Conservation (phyloP, 768 basidiomycete species). For the Tricholoma flavovirens region DNA sequence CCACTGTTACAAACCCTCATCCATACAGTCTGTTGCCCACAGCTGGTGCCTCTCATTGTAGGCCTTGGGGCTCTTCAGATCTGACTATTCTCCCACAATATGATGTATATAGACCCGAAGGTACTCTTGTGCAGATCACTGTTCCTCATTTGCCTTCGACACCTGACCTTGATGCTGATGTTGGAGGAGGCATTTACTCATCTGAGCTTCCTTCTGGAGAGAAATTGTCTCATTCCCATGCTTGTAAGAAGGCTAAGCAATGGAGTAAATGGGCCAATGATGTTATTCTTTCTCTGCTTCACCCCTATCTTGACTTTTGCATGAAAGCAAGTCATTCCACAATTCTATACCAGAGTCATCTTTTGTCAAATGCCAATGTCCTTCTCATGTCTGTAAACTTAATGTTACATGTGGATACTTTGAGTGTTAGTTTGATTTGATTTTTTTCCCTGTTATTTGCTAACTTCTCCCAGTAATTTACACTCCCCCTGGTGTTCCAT, state of each 20-base stretch:
- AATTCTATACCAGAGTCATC: not conserved
- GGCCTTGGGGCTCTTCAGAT: not conserved
- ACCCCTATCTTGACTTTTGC: not conserved
- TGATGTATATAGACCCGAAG: not conserved
- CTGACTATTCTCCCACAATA: not conserved
- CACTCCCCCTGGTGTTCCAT: too few species aligned
- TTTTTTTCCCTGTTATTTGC: too few species aligned
- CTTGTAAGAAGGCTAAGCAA: not conserved
- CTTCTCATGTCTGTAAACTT: not conserved
- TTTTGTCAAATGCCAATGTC: not conserved
- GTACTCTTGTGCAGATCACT: not conserved
- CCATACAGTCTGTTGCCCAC: not conserved
- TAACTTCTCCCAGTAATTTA: too few species aligned
- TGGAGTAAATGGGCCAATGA: not conserved
- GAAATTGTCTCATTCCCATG: too few species aligned
- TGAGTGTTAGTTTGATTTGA: too few species aligned
- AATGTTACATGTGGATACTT: too few species aligned
- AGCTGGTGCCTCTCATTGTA: not conserved
- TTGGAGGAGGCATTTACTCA: too few species aligned
- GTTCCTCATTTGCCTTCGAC: not conserved
- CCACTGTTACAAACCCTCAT: not conserved
- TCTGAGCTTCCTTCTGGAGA: too few species aligned
- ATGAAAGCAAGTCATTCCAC: not conserved
- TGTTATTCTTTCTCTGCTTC: not conserved
- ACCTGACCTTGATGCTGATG: too few species aligned